Conservation (phyloP, 345 rosid genomes). For the Melaleuca quinquenervia region DNA sequence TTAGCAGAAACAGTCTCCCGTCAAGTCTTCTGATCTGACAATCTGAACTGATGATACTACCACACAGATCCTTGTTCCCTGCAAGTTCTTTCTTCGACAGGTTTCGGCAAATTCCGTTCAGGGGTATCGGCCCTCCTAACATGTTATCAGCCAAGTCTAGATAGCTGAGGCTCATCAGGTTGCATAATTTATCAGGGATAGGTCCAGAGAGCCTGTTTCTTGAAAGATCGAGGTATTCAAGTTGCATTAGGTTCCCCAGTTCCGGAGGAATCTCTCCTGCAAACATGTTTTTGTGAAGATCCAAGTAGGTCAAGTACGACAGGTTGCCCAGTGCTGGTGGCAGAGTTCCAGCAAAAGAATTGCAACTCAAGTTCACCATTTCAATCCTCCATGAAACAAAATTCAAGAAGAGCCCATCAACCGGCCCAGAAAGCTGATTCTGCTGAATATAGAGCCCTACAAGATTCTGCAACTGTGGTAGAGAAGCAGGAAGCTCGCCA, state of each 20-base stretch:
- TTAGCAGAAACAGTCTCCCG: slow-evolving; percentile 15
- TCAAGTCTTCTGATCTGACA: slow-evolving; percentile 27
- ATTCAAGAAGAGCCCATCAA: slow-evolving; percentile 28
- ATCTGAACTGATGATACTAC: slow-evolving; percentile 27
- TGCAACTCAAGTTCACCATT: slow-evolving; percentile 49
- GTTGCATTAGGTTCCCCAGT: slow-evolving; percentile 52
- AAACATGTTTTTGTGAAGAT: slow-evolving; percentile 50
- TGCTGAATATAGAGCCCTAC: slow-evolving; percentile 67
- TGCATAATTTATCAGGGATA: slow-evolving; percentile 54
- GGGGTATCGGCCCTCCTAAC: slow-evolving; percentile 56
- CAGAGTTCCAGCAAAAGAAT: slow-evolving; percentile 40
- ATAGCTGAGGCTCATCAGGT: slow-evolving; percentile 24
- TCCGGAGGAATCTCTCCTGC: slow-evolving; percentile 52
- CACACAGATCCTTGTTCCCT: slow-evolving; percentile 62
- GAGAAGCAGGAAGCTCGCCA: slow-evolving; percentile 49
- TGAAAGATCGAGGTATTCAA: slow-evolving; percentile 55
- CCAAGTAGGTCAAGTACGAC: slow-evolving; percentile 50
- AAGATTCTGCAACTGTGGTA: slow-evolving; percentile 51
- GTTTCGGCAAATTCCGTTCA: slow-evolving; percentile 47
- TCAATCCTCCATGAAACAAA: slow-evolving; percentile 57
- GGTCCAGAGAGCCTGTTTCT: slow-evolving; percentile 46
- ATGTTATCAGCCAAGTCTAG: slow-evolving; percentile 45
- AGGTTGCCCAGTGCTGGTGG: slow-evolving; percentile 56
- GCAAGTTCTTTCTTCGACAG: slow-evolving; percentile 26
- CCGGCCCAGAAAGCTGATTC: slow-evolving; percentile 45